phyloP scores from a whole-genome alignment of 176 grass and related monocot genomes.

The Sorghum bicolor region DNA sequence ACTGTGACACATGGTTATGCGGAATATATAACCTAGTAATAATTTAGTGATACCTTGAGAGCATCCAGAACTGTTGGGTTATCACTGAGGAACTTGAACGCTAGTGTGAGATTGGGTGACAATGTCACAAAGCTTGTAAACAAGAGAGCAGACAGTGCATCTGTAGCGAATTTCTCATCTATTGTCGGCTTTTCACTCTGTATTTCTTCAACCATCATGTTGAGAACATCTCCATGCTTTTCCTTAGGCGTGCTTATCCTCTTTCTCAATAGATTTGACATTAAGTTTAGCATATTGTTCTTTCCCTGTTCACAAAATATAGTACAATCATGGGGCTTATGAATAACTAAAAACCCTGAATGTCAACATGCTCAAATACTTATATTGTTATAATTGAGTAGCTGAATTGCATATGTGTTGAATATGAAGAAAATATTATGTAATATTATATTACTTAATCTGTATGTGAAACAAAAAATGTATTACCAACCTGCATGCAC shows the following conservation, averaged over 20 bases:
- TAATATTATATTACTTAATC: neutral
- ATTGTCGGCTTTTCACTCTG: neutral
- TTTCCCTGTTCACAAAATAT: neutral
- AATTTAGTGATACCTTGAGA: neutral
- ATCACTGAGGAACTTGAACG: constrained; percentile 10
- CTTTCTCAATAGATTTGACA: neutral
- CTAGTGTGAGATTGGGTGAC: neutral
- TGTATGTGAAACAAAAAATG: too few species aligned
- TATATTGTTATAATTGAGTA: too few species aligned
- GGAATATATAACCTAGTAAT: too few species aligned
- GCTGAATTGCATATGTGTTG: too few species aligned
- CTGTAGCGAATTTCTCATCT: neutral
- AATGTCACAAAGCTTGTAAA: constrained; percentile 2
- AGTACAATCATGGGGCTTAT: neutral
- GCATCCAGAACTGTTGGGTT: neutral
- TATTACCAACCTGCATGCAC: neutral
- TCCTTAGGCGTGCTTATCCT: neutral
- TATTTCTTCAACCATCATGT: constrained; percentile 2
- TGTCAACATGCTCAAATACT: too few species aligned
- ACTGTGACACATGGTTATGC: too few species aligned
- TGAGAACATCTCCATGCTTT: neutral
- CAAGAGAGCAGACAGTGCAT: neutral
- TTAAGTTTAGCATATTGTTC: constrained; percentile 4
- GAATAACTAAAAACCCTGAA: too few species aligned
- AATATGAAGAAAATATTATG: neutral